Base-by-base conservation (phyloP, 805 yeast species). In the Lachancea lanzarotensis region DNA sequence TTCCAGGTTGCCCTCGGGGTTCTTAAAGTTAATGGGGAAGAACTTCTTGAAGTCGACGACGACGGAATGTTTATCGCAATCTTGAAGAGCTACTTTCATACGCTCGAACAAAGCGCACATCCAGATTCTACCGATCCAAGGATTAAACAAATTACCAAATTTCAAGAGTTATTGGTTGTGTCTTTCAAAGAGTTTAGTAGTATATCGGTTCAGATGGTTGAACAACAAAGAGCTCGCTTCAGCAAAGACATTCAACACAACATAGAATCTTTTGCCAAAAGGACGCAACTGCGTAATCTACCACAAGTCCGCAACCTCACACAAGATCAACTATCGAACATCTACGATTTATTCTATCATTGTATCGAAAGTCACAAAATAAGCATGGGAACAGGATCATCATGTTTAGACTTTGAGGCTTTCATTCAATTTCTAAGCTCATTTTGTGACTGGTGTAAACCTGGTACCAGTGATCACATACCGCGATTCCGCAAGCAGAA, bases 1-100 rank as follows among this genome's bases (percentile, higher is more conserved):
- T 95, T 93, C 61, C 98, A 93, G 65, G 90, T 93, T 7, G 95
- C 96, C 0, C 69, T 93, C 47, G 98, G 97, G 0, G 78, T 93
- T n/a, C 66, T 93, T 40, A 79, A 89, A 52, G 73, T 91, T 20
- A 91, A 90, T 55, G 96, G 96, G 1, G 96, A 89, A 52, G 83
- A 78, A 48, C 69, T 93, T 7, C 64, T 93, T 38, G 72, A 75
- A 45, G 81, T 90, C 10, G 85, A 79, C 51, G 99, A 93, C 67
- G 98, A 93, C 60, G 98, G 98, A 2, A 79, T 83, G 52, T 89
- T 95, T 53, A 84, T 93, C 38, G 83, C 87, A 3, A 78, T 91
- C 27, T 73, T 93, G 49, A 93, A 91, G 59, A 79, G 80, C 20
- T 93, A 84, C 64, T 93, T 93, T 58, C 71, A 76, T 20, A 74